phyloP scores from a whole-genome alignment of 305 asterid genomes.

The Salvia sclarea region DNA sequence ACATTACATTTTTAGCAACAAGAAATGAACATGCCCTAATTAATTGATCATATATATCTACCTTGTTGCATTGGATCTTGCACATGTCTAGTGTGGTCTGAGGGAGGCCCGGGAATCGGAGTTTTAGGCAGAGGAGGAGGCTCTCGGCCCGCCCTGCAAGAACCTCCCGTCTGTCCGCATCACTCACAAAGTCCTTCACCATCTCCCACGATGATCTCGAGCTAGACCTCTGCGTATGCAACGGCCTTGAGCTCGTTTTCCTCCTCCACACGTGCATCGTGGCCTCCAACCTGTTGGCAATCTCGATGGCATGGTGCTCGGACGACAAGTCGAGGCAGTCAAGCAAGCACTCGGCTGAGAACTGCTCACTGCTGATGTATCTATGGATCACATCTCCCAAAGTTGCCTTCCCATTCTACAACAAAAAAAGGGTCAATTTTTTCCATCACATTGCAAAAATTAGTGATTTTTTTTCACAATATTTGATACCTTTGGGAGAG shows the following conservation, averaged over 20 bases:
- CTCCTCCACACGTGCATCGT: conserved; percentile 60
- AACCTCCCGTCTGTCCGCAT: conserved; percentile 58
- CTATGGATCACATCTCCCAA: conserved; percentile 72
- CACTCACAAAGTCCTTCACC: conserved; percentile 71
- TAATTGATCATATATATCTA: no score
- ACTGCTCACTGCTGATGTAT: conserved; percentile 61
- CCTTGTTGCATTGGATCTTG: conserved; percentile 84
- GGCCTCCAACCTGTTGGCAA: conserved; percentile 77
- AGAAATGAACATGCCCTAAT: background rate
- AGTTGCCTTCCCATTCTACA: conserved; percentile 69
- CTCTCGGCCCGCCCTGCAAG: conserved; percentile 71
- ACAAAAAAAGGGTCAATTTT: background rate
- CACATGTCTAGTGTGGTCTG: conserved; percentile 77
- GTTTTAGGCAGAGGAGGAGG: conserved; percentile 66
- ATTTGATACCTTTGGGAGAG: conserved; percentile 64
- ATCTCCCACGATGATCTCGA: conserved; percentile 82
- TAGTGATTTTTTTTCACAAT: background rate
- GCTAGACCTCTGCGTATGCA: conserved; percentile 45
- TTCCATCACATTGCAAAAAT: background rate
- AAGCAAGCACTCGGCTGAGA: conserved; percentile 71
- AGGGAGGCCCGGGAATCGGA: conserved; percentile 73
- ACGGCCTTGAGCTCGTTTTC: conserved; percentile 45
- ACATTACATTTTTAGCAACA: background rate
- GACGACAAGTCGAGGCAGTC: conserved; percentile 77
- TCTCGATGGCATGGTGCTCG: conserved; percentile 71